phyloP scores from a whole-genome alignment of 306 rosid genomes.

The Amphicarpaea edgeworthii region DNA sequence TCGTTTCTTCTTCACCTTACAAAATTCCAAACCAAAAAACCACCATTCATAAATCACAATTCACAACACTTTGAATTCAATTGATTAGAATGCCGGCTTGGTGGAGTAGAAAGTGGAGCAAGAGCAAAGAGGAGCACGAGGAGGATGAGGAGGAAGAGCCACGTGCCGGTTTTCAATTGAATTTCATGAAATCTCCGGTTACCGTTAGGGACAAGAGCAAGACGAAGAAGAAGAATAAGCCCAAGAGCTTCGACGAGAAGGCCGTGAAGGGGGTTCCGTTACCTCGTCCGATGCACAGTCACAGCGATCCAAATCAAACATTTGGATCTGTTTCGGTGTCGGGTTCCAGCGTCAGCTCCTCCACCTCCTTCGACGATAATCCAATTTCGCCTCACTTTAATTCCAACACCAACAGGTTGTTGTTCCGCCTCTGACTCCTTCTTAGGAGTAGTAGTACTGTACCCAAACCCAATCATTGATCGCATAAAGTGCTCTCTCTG shows the following conservation, averaged over 20 bases:
- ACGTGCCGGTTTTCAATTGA: conserved; percentile 44
- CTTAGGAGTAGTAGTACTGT: not conserved
- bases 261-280: conserved; percentile 63
- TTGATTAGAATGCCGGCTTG: conserved; percentile 77
- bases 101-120: conserved; percentile 79
- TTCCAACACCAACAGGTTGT: conserved; percentile 59
- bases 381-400: conserved; percentile 54
- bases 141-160: conserved; percentile 48
- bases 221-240: conserved; percentile 47
- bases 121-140: conserved; percentile 61
- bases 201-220: conserved; percentile 16
- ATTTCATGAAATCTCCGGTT: conserved; percentile 15
- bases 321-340: conserved; percentile 71
- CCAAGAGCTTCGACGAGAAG: conserved; percentile 73
- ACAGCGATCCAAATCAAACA: conserved; percentile 56
- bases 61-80: too few species aligned
- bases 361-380: conserved; percentile 77
- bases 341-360: conserved; percentile 79
- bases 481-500: not conserved
- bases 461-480: conserved; percentile 34
- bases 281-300: conserved; percentile 60
- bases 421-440: not conserved
- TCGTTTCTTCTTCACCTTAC: conserved; percentile 46
- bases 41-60: not conserved
- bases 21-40: not conserved